These are phyloP conservation scores for Dryas octopetala DNA, from an alignment of 306 rosid species.

Conservation along the genomic window DNA sequence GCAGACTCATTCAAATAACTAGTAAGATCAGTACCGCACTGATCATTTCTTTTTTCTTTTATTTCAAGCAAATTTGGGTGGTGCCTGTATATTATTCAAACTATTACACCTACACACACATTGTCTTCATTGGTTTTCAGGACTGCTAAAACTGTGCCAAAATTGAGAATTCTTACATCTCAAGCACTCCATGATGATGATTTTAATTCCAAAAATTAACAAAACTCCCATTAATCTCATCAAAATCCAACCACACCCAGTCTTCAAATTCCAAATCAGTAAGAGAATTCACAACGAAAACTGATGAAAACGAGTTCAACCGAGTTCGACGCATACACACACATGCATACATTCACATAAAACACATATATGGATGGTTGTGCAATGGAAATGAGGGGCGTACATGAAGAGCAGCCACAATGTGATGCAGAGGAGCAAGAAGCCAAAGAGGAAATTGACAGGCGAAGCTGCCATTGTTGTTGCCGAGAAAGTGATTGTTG, in stretches of 20 bases:
- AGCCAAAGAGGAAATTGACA: conserved; percentile 77
- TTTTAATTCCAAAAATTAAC: not conserved
- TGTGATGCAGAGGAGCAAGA: conserved; percentile 68
- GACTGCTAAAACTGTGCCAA: not conserved
- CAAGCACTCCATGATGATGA: not conserved
- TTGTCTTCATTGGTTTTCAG: not conserved
- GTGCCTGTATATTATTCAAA: not conserved
- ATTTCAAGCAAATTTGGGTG: not conserved
- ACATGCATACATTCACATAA: not conserved
- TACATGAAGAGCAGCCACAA: conserved; percentile 87
- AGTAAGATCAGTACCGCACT: not conserved
- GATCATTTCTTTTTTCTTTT: not conserved
- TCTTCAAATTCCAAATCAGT: not conserved
- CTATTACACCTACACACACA: not conserved
- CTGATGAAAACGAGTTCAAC: no score
- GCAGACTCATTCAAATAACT: not conserved
- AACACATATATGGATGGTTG: not conserved
- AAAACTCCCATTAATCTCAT: not conserved
- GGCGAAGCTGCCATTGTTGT: conserved; percentile 82
- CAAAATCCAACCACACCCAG: not conserved
- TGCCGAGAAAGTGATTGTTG: not conserved
- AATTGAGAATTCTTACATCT: not conserved
- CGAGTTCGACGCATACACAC: not conserved
- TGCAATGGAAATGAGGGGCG: conserved; percentile 25
- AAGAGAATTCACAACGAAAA: not conserved